phyloP scores from a whole-genome alignment of 2,329 filamentous ascomycete species.

The Fulvia fulva region DNA sequence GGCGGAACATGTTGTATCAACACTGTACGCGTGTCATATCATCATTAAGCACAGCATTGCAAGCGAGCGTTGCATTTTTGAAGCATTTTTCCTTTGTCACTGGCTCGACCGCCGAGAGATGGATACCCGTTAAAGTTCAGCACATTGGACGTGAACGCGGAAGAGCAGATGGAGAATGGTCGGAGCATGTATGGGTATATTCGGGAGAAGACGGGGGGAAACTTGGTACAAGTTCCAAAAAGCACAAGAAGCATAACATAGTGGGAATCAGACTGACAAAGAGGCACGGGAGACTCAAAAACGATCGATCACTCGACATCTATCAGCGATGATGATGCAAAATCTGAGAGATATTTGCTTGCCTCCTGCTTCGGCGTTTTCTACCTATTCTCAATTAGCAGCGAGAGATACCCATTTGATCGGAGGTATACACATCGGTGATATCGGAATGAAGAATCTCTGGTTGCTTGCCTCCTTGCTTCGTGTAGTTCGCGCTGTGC shows the following conservation, averaged over 20 bases:
- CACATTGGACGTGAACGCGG: constrained; percentile 1
- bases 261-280: constrained; percentile 13
- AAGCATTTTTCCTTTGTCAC: constrained; percentile 27
- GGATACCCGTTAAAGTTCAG: not conserved
- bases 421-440: not conserved
- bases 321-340: not conserved
- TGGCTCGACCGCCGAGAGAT: constrained; percentile 11
- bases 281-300: constrained; percentile 5
- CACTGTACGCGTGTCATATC: constrained; percentile 28
- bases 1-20: constrained; percentile 22
- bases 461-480: not conserved
- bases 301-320: constrained; percentile 8
- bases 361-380: not conserved
- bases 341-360: constrained; percentile 1
- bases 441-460: not conserved
- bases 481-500: not conserved
- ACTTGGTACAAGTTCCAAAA: constrained; percentile 2
- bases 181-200: constrained; percentile 17
- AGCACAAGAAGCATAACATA: constrained; percentile 11
- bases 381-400: constrained; percentile 3
- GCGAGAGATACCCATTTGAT: constrained; percentile 6
- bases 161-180: constrained; percentile 1
- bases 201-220: not conserved
- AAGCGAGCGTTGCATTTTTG: constrained; percentile 31
- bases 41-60: constrained; percentile 30